Percentiles rank a stretch among this genome's conserved stretches.
Evolutionary conservation across 2,329 filamentous ascomycete species (phyloP).

Genomic region (Beauveria scarabaeidicola): DNA sequence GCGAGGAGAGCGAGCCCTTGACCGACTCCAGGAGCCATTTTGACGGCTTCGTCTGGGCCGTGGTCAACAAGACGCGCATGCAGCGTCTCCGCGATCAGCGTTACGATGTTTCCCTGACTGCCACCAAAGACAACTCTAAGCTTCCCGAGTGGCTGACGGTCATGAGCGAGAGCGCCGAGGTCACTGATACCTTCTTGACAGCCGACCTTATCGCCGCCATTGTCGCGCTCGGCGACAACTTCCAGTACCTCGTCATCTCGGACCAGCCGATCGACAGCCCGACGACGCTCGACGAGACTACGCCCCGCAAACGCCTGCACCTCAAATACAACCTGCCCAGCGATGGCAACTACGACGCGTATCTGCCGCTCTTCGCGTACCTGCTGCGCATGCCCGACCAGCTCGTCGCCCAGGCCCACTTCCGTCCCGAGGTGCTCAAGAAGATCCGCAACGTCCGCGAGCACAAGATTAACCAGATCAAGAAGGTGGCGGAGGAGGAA

Average conservation of each 20-base stretch:
- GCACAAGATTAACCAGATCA: constrained; percentile 68
- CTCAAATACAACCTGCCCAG: constrained; percentile 65
- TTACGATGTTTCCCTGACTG: constrained; percentile 88
- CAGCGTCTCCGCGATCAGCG: constrained; percentile 81
- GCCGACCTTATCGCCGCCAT: constrained; percentile 78
- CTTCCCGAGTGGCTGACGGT: constrained; percentile 83
- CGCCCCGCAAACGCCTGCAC: constrained; percentile 77
- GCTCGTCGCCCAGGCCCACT: constrained; percentile 68
- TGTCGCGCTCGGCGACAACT: constrained; percentile 62
- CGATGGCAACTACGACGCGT: constrained; percentile 51
- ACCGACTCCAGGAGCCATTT: constrained; percentile 58
- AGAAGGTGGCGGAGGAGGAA: constrained; percentile 68
- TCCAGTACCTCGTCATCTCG: constrained; percentile 81
- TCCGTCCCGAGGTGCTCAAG: constrained; percentile 81
- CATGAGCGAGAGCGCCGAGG: constrained; percentile 95
- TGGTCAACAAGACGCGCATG: constrained; percentile 95
- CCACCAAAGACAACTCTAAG: constrained; percentile 86
- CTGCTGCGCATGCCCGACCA: constrained; percentile 80
- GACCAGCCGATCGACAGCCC: constrained; percentile 89
- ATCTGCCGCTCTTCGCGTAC: constrained; percentile 69
- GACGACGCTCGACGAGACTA: constrained; percentile 71
- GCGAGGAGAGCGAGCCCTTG: constrained; percentile 38
- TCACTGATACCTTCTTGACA: constrained; percentile 80
- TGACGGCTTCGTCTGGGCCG: constrained; percentile 87
- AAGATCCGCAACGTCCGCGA: constrained; percentile 78